phyloP scores from a whole-genome alignment of 2,329 filamentous ascomycete genomes.

The Dactylellina leptospora region DNA sequence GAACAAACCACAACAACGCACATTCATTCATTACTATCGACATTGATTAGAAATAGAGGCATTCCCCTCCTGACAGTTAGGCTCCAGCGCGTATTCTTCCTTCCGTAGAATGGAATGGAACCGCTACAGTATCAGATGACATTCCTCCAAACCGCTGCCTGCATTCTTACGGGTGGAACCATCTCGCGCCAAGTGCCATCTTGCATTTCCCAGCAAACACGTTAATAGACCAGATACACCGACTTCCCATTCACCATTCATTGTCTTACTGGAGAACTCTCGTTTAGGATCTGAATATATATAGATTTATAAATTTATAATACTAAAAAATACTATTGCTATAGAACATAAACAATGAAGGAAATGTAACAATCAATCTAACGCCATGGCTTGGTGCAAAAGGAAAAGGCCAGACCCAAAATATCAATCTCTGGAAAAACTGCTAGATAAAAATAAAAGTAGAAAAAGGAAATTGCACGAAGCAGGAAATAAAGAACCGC shows the following conservation, averaged over 20 bases:
- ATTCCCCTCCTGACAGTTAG: slow-evolving; percentile 18
- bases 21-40: neutral
- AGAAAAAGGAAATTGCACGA: slow-evolving; percentile 2
- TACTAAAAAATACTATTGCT: slow-evolving; percentile 7
- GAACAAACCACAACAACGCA: slow-evolving; percentile 26
- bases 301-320: neutral
- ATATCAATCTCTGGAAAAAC: slow-evolving; percentile 20
- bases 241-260: neutral
- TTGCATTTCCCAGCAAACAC: too few species aligned
- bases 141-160: slow-evolving; percentile 1
- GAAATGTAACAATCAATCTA: slow-evolving; percentile 3
- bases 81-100: slow-evolving; percentile 25
- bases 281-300: neutral
- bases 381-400: slow-evolving; percentile 41
- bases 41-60: too few species aligned
- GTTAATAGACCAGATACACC: too few species aligned
- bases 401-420: slow-evolving; percentile 11
- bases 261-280: neutral
- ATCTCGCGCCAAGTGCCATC: too few species aligned
- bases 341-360: neutral
- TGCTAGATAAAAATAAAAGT: slow-evolving; percentile 17
- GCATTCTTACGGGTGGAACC: neutral
- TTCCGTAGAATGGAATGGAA: slow-evolving; percentile 10
- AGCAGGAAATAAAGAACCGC: slow-evolving; percentile 15
- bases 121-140: slow-evolving; percentile 28